These are phyloP conservation scores for Acacia crassicarpa DNA, from an alignment of 306 rosid species.

Conservation along the genomic window DNA sequence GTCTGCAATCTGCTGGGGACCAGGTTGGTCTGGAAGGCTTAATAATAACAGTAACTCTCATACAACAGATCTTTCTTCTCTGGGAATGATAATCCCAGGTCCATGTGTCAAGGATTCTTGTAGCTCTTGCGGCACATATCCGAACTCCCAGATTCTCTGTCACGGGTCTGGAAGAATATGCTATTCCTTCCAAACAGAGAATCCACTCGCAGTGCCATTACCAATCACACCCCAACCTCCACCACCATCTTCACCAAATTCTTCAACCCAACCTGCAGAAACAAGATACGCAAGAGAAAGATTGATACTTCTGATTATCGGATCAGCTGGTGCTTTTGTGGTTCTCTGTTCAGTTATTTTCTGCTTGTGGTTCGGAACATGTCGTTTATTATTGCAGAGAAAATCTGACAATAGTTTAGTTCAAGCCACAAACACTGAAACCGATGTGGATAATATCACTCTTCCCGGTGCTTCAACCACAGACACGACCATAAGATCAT, in stretches of 20 bases:
- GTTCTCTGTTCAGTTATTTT: constrained; percentile 41
- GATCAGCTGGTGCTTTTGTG: constrained; percentile 44
- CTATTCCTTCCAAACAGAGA: constrained; percentile 31
- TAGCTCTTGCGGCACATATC: constrained; percentile 41
- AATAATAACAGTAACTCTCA: not conserved
- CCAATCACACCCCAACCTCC: constrained; percentile 16
- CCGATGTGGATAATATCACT: constrained; percentile 25
- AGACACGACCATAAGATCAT: constrained; percentile 31
- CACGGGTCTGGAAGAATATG: constrained; percentile 43
- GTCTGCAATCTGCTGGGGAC: constrained; percentile 46
- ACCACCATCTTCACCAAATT: constrained; percentile 4
- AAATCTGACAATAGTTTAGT: constrained; percentile 31
- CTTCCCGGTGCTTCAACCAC: constrained; percentile 18
- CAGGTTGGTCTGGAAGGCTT: constrained; percentile 27
- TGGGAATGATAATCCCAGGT: constrained; percentile 47
- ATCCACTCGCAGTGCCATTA: constrained; percentile 41
- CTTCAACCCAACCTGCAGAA: not conserved
- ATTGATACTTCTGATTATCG: constrained; percentile 29
- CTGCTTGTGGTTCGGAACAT: constrained; percentile 35
- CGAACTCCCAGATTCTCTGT: constrained; percentile 44
- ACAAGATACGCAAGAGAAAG: constrained; percentile 5
- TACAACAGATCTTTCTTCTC: not conserved
- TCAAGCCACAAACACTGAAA: constrained; percentile 34
- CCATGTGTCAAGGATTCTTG: constrained; percentile 41
- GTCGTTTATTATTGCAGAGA: constrained; percentile 8